Evolutionary conservation across 306 rosid genomes (phyloP).

Genomic region (Castanopsis chinensis): DNA sequence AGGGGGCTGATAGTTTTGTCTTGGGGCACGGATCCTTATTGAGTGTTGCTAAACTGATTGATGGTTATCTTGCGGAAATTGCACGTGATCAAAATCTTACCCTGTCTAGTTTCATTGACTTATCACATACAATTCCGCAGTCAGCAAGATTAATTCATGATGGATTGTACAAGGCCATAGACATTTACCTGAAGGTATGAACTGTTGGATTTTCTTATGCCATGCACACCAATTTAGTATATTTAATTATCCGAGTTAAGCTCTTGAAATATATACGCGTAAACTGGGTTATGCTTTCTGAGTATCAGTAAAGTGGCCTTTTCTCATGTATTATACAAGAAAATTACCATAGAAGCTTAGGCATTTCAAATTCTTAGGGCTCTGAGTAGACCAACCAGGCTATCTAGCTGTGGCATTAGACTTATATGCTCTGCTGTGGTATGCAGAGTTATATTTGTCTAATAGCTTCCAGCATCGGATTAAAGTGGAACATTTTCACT

Average conservation of each 20-base stretch:
- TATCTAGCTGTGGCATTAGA: no score
- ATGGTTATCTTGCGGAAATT: conserved; percentile 71
- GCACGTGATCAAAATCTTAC: conserved; percentile 64
- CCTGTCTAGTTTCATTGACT: conserved; percentile 51
- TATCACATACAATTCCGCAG: conserved; percentile 70
- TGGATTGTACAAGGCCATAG: conserved; percentile 73
- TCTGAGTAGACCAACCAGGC: no score
- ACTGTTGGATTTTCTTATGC: background rate
- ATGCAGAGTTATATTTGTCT: no score
- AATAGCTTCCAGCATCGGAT: no score
- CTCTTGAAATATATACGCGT: background rate
- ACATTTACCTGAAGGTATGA: conserved; percentile 78
- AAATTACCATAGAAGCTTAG: background rate
- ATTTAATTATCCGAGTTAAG: background rate
- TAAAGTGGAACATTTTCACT: background rate
- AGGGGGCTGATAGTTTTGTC: conserved; percentile 43
- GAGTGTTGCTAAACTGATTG: conserved; percentile 74
- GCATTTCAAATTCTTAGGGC: background rate
- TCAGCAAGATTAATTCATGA: conserved; percentile 81
- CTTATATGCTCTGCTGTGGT: no score
- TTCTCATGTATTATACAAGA: background rate
- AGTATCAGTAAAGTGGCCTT: background rate
- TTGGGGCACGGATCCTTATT: conserved; percentile 50
- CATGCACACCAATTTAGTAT: background rate
- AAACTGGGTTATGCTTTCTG: background rate